phyloP scores from a whole-genome alignment of 1,139 yeast genomes.

The Saccharomycopsis hybrid region DNA sequence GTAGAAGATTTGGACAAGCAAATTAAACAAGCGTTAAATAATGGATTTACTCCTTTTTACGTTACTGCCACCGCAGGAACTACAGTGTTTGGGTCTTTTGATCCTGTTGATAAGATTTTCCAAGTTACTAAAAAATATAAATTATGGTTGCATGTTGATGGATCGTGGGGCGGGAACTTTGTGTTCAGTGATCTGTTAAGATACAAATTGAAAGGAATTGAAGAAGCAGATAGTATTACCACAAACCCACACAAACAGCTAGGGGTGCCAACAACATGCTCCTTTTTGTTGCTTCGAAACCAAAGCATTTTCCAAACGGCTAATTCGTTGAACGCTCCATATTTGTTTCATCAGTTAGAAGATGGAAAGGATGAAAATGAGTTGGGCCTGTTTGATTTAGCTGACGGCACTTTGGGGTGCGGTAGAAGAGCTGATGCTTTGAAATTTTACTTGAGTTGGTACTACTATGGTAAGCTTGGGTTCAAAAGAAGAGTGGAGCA shows the following conservation, averaged over 20 bases:
- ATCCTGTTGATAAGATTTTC: constrained; percentile 53
- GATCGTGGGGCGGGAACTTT: constrained; percentile 89
- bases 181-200: constrained; percentile 52
- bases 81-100: constrained; percentile 82
- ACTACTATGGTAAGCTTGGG: constrained; percentile 67
- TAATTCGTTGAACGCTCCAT: constrained; percentile 75
- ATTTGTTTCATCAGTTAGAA: constrained; percentile 51
- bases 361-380: constrained; percentile 29
- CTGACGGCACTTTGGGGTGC: constrained; percentile 91
- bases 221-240: constrained; percentile 72
- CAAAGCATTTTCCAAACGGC: constrained; percentile 60
- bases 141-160: constrained; percentile 80
- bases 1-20: constrained; percentile 39
- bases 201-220: constrained; percentile 48
- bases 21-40: constrained; percentile 37
- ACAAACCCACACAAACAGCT: constrained; percentile 85
- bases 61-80: constrained; percentile 86
- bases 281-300: constrained; percentile 69
- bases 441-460: constrained; percentile 76
- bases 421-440: constrained; percentile 82
- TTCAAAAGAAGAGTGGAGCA: constrained; percentile 57
- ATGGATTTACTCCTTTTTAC: constrained; percentile 68
- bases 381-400: constrained; percentile 63
- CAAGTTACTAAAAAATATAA: constrained; percentile 46
- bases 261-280: constrained; percentile 87